phyloP scores from a whole-genome alignment of 331 rosid species.

The Prunus yedoensis region DNA sequence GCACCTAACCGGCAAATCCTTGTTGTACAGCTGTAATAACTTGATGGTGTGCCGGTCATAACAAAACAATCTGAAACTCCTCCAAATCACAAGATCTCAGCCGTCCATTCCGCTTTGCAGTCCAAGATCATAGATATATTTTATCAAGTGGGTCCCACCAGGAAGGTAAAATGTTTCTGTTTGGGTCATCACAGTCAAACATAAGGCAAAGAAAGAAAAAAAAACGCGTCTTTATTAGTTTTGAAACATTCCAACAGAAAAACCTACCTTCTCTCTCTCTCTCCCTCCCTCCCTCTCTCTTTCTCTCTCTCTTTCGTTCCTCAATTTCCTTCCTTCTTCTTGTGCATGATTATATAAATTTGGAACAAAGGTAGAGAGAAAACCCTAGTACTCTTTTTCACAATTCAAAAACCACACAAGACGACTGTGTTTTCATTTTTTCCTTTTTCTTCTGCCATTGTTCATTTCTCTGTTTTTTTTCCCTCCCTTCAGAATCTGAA shows the following conservation, averaged over 20 bases:
- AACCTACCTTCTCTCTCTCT: conserved; percentile 22
- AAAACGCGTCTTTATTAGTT: conserved; percentile 31
- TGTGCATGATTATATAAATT: not conserved
- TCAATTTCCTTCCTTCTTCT: conserved; percentile 21
- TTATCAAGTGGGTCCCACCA: not conserved
- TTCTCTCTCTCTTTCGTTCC: not conserved
- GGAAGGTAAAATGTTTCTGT: not conserved
- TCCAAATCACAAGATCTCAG: not conserved
- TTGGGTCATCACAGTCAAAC: not conserved
- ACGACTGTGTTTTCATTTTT: not conserved
- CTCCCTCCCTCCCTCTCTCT: not conserved
- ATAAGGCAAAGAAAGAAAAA: not conserved
- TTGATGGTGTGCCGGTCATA: conserved; percentile 2
- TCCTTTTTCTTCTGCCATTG: not conserved
- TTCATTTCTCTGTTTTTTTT: not conserved
- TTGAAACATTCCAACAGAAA: conserved; percentile 49
- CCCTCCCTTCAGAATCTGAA: conserved; percentile 11
- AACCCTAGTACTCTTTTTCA: not conserved
- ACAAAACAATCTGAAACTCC: not conserved
- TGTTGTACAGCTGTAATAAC: not conserved
- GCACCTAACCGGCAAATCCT: not conserved
- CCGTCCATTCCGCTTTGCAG: conserved; percentile 7
- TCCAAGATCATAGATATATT: not conserved
- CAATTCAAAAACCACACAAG: not conserved
- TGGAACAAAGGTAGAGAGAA: not conserved